Base-by-base conservation (phyloP, 1,284 basidiomycete genomes). In the Trametes pubescens region DNA sequence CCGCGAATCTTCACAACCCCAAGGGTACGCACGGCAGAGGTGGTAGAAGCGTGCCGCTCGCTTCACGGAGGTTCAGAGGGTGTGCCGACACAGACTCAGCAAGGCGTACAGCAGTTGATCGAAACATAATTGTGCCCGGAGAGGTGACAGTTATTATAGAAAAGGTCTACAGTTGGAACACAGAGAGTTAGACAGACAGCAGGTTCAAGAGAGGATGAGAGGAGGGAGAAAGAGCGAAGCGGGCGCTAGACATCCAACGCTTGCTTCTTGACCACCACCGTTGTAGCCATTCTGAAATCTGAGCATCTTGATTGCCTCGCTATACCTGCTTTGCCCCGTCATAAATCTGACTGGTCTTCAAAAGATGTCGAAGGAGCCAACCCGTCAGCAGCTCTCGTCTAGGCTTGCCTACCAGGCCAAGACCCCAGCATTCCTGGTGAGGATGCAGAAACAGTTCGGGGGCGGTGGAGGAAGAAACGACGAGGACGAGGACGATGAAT, bases 31-130 rank as follows among this genome's bases (percentile, higher is more conserved):
- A 94, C 91, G 94, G 91, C 69, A 93, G 83, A 26, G 95, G 94
- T 16, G 94, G 93, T 11, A 95, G 84, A 37, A 96, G 82, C 11
- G 91, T 81, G 2, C 88, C 85, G 64, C 88, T 90, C 2, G 90
- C 86, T 70, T 88, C 83, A 32, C 81, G 81, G 24, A 93, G 76
- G 56, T 89, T 90, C 51, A 94, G 72, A 34, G 90, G 87, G 44
- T 80, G 82, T 21, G 81, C 79, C 3, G 88, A 82, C 1, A 89
- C 75, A n/a, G 88, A 89, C 69, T 87, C 80, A 18, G 92, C 92
- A 11, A 90, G 80, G 65, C 86, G 82, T 46, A 82, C 53, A 7
- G 84, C 44, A 51, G 88, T 82, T 9, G 78, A 55, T 54, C 82
- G 81, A 83, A 92, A 86, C 49, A 59, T 71, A 1, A 44, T 57